phyloP scores from a whole-genome alignment of 768 basidiomycete species.

The Mycena haematopus region DNA sequence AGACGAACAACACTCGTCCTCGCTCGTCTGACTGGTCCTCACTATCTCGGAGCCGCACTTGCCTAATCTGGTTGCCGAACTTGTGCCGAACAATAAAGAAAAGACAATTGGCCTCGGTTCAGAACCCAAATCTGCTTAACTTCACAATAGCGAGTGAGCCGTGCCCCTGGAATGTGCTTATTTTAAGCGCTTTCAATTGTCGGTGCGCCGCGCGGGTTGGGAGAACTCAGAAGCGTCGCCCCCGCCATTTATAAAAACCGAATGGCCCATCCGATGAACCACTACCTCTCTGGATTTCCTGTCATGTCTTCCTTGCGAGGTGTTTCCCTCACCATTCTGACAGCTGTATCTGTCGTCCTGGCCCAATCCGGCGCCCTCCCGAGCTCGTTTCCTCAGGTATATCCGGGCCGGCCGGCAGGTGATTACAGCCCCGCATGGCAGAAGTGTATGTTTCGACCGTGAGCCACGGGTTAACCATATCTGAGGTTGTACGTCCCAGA shows the following conservation, averaged over 20 bases:
- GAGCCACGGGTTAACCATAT: not conserved
- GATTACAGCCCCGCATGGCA: conserved; percentile 68
- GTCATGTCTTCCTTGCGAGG: conserved; percentile 37
- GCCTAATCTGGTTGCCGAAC: conserved; percentile 12
- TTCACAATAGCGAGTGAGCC: conserved; percentile 15
- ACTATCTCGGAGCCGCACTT: not conserved
- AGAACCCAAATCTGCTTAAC: not conserved
- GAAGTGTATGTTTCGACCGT: conserved; percentile 49
- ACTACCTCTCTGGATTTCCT: conserved; percentile 8
- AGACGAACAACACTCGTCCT: not conserved
- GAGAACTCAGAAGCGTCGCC: not conserved
- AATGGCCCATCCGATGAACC: not conserved
- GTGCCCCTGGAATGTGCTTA: not conserved
- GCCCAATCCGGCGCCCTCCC: conserved; percentile 40
- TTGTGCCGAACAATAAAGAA: conserved; percentile 19
- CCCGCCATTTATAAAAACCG: conserved; percentile 11
- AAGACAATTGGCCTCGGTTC: conserved; percentile 3
- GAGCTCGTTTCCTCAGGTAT: conserved; percentile 53
- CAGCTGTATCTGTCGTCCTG: conserved; percentile 33
- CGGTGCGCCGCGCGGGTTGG: not conserved
- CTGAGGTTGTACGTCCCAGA: conserved; percentile 44
- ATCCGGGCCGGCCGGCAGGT: conserved; percentile 52
- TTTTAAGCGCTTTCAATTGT: conserved; percentile 21
- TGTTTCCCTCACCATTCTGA: conserved; percentile 33
- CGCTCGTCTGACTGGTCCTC: no score